Evolutionary conservation across 2,329 filamentous ascomycete genomes (phyloP).

Genomic region (Exophiala dermatitidis): DNA sequence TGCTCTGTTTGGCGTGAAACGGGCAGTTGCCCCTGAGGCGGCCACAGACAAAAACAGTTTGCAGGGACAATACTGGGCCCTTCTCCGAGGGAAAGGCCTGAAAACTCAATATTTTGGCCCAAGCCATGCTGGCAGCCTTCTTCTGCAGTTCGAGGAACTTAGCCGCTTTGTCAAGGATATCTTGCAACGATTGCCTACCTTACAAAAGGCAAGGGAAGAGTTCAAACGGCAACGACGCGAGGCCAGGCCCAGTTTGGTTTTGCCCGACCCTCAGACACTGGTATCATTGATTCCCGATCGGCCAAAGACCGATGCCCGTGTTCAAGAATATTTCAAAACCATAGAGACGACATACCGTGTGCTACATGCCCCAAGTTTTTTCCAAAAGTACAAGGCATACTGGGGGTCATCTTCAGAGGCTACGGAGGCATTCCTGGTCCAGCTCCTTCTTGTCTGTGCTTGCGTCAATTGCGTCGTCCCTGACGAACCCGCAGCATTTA

Average conservation of each 20-base stretch:
- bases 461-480: constrained; percentile 17
- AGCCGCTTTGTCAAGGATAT: constrained; percentile 25
- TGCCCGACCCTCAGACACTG: constrained; percentile 19
- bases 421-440: constrained; percentile 20
- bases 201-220: constrained; percentile 17
- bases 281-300: constrained; percentile 22
- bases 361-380: constrained; percentile 52
- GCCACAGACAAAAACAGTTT: constrained; percentile 7
- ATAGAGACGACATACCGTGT: constrained; percentile 53
- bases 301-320: constrained; percentile 16
- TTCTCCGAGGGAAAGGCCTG: constrained; percentile 25
- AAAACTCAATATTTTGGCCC: constrained; percentile 28
- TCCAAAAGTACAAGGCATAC: constrained; percentile 48
- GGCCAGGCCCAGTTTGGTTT: constrained; percentile 2
- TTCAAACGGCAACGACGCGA: constrained; percentile 19
- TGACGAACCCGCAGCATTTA: constrained; percentile 11
- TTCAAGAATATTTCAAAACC: constrained; percentile 39
- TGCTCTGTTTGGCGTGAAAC: constrained; percentile 8
- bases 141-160: constrained; percentile 27
- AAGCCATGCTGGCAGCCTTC: constrained; percentile 22
- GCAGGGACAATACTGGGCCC: constrained; percentile 21
- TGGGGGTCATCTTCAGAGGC: constrained; percentile 36
- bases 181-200: constrained; percentile 16
- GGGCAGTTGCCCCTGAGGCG: constrained; percentile 5
- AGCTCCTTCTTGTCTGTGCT: constrained; percentile 23